Conservation (phyloP, 139 green algal species). For the Protoeuglena noctilucae region DNA sequence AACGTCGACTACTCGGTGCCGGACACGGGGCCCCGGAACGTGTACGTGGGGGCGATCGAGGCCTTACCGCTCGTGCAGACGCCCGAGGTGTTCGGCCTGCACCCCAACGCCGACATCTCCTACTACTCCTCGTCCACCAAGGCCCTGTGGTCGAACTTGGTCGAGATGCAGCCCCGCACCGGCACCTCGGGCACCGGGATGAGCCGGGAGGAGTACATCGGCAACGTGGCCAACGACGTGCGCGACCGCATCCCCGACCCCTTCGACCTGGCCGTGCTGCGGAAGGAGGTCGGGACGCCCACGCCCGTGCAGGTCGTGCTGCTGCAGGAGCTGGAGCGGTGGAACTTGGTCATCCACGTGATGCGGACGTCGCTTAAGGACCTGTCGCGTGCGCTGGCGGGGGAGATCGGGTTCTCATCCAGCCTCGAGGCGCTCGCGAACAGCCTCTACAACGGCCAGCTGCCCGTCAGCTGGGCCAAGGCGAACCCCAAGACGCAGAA, state of each 20-base stretch:
- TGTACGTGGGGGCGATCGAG: constrained; percentile 48
- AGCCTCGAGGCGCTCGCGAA: constrained; percentile 51
- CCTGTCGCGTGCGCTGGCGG: constrained; percentile 51
- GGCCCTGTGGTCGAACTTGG: constrained; percentile 50
- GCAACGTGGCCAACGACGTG: constrained; percentile 43
- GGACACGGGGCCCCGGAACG: constrained; percentile 16
- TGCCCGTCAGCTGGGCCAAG: constrained; percentile 52
- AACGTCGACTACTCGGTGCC: constrained; percentile 30
- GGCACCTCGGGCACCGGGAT: constrained; percentile 24
- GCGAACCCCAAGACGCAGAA: constrained; percentile 62
- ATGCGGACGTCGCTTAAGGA: constrained; percentile 52
- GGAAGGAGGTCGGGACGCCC: constrained; percentile 46
- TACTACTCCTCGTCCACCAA: constrained; percentile 71
- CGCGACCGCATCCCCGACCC: constrained; percentile 44
- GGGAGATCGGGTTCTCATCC: constrained; percentile 62
- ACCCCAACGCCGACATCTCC: constrained; percentile 72
- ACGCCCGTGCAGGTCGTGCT: constrained; percentile 49
- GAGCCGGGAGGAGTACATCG: constrained; percentile 54
- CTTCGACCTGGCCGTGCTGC: constrained; percentile 62
- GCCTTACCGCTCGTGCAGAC: constrained; percentile 56
- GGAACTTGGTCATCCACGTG: constrained; percentile 40
- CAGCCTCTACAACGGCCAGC: constrained; percentile 54
- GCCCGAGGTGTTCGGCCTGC: constrained; percentile 64
- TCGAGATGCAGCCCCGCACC: constrained; percentile 54
- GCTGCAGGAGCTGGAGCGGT: constrained; percentile 68